phyloP scores from a whole-genome alignment of 129 eudicot genomes.

The Centella asiatica region DNA sequence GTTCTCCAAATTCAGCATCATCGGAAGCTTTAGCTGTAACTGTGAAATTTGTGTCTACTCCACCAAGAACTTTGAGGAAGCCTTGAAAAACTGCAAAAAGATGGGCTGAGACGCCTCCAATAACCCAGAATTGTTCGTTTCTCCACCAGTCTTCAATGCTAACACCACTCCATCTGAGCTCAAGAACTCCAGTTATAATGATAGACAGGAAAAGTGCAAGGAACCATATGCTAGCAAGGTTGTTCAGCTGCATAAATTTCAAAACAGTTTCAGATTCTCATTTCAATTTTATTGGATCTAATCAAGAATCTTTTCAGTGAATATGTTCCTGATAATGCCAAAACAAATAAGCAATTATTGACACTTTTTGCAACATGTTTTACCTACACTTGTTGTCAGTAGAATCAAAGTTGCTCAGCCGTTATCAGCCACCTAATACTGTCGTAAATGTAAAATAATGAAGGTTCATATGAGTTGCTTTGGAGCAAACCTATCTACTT shows the following conservation, averaged over 20 bases:
- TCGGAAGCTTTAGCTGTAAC: conserved; percentile 87
- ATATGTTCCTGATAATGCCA: no score
- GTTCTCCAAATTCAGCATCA: conserved; percentile 88
- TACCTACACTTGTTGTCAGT: no score
- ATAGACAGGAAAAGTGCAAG: conserved; percentile 86
- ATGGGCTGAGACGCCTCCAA: conserved; percentile 99
- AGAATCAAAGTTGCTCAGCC: no score
- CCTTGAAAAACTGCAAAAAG: conserved; percentile 96
- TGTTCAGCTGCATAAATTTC: conserved; percentile 62
- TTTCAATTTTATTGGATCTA: no score
- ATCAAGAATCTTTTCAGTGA: neutral
- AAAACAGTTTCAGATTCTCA: no score
- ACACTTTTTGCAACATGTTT: no score
- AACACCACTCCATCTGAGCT: conserved; percentile 96
- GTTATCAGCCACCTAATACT: no score
- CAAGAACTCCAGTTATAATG: conserved; percentile 70
- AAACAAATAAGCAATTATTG: no score
- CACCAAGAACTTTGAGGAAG: conserved; percentile 89
- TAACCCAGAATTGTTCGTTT: conserved; percentile 97
- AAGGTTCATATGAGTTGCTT: neutral
- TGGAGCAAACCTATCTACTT: conserved; percentile 15
- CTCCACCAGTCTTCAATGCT: conserved; percentile 98
- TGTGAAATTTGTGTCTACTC: conserved; percentile 87
- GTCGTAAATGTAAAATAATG: neutral
- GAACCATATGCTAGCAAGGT: conserved; percentile 91